Percentiles rank a stretch among this genome's conserved stretches.
Conservation (phyloP, 2,329 filamentous ascomycete genomes). For the Alternaria sp. region DNA sequence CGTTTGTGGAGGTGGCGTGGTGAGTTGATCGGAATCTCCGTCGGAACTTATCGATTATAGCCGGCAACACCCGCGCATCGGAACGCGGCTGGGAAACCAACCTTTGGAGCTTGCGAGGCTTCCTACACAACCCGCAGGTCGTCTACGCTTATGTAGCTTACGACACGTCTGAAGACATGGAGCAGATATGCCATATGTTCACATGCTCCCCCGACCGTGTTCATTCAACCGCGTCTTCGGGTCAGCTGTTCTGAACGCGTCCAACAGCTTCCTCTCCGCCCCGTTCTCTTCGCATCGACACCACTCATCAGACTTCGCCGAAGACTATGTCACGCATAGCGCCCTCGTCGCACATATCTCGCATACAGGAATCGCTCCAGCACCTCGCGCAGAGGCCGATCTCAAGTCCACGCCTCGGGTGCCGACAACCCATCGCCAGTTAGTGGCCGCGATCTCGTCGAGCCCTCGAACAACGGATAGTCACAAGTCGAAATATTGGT, state of each 20-base stretch:
- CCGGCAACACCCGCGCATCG: slow-evolving; percentile 27
- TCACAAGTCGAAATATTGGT: background rate
- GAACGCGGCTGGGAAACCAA: background rate
- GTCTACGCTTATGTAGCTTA: background rate
- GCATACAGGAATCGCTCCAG: background rate
- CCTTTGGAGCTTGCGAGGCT: background rate
- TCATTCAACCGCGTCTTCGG: background rate
- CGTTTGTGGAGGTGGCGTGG: slow-evolving; percentile 2
- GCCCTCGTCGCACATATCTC: background rate
- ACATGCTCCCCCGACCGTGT: background rate
- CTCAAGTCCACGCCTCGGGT: background rate
- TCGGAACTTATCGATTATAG: slow-evolving; percentile 12
- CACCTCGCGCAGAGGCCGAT: background rate
- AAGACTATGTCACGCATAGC: background rate
- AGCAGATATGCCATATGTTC: background rate
- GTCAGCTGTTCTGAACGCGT: background rate
- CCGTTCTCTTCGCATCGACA: background rate
- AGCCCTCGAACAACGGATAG: background rate
- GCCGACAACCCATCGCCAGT: background rate
- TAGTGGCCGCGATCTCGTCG: background rate
- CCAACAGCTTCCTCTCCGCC: background rate
- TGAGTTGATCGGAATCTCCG: slow-evolving; percentile 11
- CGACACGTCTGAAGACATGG: background rate
- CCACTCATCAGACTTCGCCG: background rate
- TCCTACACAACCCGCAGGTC: background rate